A percentile compares a stretch with the other conserved stretches of the same genome.
phyloP scores from a whole-genome alignment of 208 protist genomes.

The Trypanosomatidae sp. region DNA sequence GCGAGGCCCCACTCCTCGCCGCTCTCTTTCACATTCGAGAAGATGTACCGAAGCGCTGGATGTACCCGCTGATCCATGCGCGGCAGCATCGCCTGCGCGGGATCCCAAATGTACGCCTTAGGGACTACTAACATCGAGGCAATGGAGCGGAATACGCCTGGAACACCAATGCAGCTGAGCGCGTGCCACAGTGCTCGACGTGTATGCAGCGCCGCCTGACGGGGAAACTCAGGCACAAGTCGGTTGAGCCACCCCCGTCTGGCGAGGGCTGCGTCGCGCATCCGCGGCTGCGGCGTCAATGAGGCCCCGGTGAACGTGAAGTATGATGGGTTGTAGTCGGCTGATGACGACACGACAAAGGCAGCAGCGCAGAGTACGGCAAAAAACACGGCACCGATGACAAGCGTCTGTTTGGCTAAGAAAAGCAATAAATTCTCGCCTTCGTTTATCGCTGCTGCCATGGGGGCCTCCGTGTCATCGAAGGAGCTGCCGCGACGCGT shows the following conservation, averaged over 20 bases:
- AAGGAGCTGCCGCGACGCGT: conserved; percentile 1
- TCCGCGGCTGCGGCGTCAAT: not conserved
- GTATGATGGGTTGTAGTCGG: conserved; percentile 29
- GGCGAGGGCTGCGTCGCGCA: not conserved
- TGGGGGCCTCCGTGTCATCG: not conserved
- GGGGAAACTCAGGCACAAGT: conserved; percentile 28
- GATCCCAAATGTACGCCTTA: not conserved
- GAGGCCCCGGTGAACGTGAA: conserved; percentile 12
- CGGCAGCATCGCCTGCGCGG: conserved; percentile 3
- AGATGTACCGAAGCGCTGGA: conserved; percentile 11
- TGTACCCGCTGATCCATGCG: conserved; percentile 8
- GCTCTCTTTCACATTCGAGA: not conserved
- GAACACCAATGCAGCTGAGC: not conserved
- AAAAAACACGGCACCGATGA: conserved; percentile 17
- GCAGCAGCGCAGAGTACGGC: conserved; percentile 26
- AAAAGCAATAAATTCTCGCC: not conserved
- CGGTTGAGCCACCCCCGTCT: conserved; percentile 18
- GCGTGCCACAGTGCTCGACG: conserved; percentile 8
- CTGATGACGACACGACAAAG: conserved; percentile 22
- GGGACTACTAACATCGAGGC: not conserved
- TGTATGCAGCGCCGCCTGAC: conserved; percentile 30
- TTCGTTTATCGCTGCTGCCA: not conserved
- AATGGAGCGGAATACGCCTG: not conserved
- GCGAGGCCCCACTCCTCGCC: conserved; percentile 10
- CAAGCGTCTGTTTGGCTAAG: conserved; percentile 4